These are phyloP conservation scores for Podospora didyma DNA, from an alignment of 495 filamentous ascomycete species.

Conservation along the genomic window DNA sequence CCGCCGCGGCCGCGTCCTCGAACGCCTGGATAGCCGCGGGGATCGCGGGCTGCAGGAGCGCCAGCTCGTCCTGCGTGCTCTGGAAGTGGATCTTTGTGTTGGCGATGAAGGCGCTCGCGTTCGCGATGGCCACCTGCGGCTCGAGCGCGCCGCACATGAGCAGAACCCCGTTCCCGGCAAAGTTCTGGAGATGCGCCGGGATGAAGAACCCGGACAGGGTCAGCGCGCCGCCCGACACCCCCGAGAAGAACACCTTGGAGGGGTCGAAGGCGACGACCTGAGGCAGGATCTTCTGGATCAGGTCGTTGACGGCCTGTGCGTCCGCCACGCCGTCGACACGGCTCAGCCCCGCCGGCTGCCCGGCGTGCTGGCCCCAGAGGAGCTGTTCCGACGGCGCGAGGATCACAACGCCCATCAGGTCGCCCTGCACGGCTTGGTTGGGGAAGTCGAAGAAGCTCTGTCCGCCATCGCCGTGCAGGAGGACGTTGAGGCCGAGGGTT, in stretches of 20 bases:
- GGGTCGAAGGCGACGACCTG: constrained; percentile 42
- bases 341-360: constrained; percentile 41
- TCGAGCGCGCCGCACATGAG: constrained; percentile 46
- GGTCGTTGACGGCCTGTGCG: constrained; percentile 40
- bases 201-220: constrained; percentile 47
- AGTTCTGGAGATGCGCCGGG: constrained; percentile 42
- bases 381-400: constrained; percentile 45
- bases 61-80: constrained; percentile 43
- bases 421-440: constrained; percentile 44
- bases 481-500: constrained; percentile 41
- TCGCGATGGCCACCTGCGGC: constrained; percentile 42
- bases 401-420: constrained; percentile 43
- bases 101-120: constrained; percentile 27
- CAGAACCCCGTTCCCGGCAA: constrained; percentile 31
- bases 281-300: constrained; percentile 37
- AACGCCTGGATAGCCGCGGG: constrained; percentile 45
- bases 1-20: constrained; percentile 32
- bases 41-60: constrained; percentile 39
- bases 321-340: constrained; percentile 49
- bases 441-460: constrained; percentile 55
- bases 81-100: constrained; percentile 46
- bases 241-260: constrained; percentile 43
- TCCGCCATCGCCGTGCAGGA: constrained; percentile 52
- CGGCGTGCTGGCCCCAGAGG: constrained; percentile 48
- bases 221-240: constrained; percentile 43